Base-by-base conservation (phyloP, 257 asterid genomes). In the Buddleja alternifolia region DNA sequence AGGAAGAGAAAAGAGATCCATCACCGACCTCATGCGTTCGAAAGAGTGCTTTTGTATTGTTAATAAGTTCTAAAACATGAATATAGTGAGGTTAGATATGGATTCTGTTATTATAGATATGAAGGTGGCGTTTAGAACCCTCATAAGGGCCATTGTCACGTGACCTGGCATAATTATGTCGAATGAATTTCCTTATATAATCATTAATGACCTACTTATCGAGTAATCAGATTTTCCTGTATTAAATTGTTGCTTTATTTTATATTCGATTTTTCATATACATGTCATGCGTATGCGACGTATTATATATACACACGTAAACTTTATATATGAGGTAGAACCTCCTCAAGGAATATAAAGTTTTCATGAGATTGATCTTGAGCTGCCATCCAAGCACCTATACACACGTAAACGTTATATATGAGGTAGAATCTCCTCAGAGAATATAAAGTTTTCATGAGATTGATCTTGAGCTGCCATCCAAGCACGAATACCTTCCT, bases 11-110 rank as follows among this genome's bases (percentile, higher is more conserved):
- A 63, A 52, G 61, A 53, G 55, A 63, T 46, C 21, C 10, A 15
- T 66, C 75, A 73, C 45, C 78, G 3, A 29, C 79, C 50, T 72
- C 50, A 67, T 77, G 82, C 78, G 73, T 78, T n/a, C n/a, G 80
- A 78, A 81, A 71, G 66, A 50, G 84, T 77, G 85, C 73, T 78
- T 74, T 75, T 76, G 78, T 65, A 56, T 58, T 45, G 37, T 62
- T 59, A 57, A 64, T 57, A 71, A 60, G 59, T 70, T 71, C 74
- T 72, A 45, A 78, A 14, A 44, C 48, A 44, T 16, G 36, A n/a
- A 24, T n/a, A 17, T 15, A 14, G 10, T 10, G 39, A 11, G 60
- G 19, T 23, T 29, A 51, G 23, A 23, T 23, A 52, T 47, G 53
- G 20, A 14, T 47, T 47, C 7, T 41, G 47, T 41, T 11, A 1